phyloP scores from a whole-genome alignment of 2,329 filamentous ascomycete species.

The Aquanectria penicillioides region DNA sequence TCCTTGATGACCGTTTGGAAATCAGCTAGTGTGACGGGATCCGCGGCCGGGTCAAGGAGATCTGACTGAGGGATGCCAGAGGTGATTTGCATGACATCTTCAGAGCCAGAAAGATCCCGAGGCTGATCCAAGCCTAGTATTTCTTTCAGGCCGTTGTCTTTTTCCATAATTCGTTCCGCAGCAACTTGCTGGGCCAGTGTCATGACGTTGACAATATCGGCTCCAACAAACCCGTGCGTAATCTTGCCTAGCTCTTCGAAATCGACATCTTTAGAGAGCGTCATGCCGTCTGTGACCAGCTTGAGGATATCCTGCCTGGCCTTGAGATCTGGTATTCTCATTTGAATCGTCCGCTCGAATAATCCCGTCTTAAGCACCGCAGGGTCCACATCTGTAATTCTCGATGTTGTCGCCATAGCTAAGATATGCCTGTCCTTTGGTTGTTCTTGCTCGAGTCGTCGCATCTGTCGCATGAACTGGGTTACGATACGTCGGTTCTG shows the following conservation, averaged over 20 bases:
- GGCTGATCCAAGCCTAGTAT: too few relatives aligned
- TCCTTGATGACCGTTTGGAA: conserved; percentile 80
- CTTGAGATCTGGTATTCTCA: conserved; percentile 84
- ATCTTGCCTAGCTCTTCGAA: conserved; percentile 79
- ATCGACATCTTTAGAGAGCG: conserved; percentile 75
- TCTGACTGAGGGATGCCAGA: not conserved
- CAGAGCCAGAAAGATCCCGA: too few relatives aligned
- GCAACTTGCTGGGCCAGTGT: conserved; percentile 54
- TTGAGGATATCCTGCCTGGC: conserved; percentile 82
- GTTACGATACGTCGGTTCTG: conserved; percentile 90
- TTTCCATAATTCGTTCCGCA: conserved; percentile 45
- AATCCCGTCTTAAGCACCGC: conserved; percentile 77
- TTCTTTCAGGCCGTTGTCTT: conserved; percentile 8
- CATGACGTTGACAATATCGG: conserved; percentile 79
- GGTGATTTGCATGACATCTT: conserved; percentile 33
- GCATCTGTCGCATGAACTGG: conserved; percentile 88
- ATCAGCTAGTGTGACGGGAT: conserved; percentile 53
- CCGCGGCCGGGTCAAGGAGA: conserved; percentile 5
- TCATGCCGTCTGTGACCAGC: conserved; percentile 74
- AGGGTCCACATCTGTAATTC: conserved; percentile 86
- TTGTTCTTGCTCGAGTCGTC: conserved; percentile 77
- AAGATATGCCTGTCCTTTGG: conserved; percentile 81
- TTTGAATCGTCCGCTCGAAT: conserved; percentile 86
- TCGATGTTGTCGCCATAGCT: conserved; percentile 90
- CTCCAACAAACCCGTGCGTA: conserved; percentile 93